Evolutionary conservation across 2,329 filamentous ascomycete species (phyloP), one percentile per base, ranked within the genome.

Genomic region (Colletotrichum viniferum): DNA sequence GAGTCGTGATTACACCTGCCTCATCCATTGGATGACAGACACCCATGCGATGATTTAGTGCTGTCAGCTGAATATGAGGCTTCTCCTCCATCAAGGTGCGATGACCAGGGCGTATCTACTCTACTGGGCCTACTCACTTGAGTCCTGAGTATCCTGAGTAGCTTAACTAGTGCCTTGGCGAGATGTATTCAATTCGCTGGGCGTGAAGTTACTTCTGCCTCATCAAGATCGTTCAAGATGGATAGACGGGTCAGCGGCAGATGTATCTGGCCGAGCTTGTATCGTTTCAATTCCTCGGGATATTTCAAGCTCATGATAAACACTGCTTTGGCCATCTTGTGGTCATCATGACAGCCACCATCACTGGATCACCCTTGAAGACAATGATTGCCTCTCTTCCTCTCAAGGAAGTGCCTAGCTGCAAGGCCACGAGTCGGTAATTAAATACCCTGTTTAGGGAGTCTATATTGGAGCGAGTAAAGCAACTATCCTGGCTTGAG

Each of bases 181-280:
- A 9, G 5, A 0, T 52, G n/a, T 52, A 7, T 13, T 52, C 43
- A 13, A 10, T 52, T 52, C 43, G 43, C n/a, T n/a, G 43, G n/a
- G 43, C n/a, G 3, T 24, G n/a, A 13, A 52, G 2, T 52, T 21
- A 52, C 10, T 52, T 7, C n/a, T 21, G n/a, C n/a, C 3, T 52
- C 43, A 52, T 21, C 10, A 21, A 52, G 43, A 52, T 52, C 43
- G 5, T 13, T 52, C n/a, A 21, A 12, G 5, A 52, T 2, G 43
- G 10, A 1, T 0, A 21, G 0, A 7, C 1, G 21, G 43, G n/a
- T 13, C 2, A 13, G 43, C 12, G 12, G n/a, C 43, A 21, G n/a
- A 7, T 21, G 2, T 52, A n/a, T 52, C n/a, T 52, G 43, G n/a
- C 5, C 12, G 43, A 52, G n/a, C n/a, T 52, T 52, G 43, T 48